These are phyloP conservation scores for Metschnikowia orientalis DNA, from an alignment of 805 yeast genomes.

Conservation along the genomic window DNA sequence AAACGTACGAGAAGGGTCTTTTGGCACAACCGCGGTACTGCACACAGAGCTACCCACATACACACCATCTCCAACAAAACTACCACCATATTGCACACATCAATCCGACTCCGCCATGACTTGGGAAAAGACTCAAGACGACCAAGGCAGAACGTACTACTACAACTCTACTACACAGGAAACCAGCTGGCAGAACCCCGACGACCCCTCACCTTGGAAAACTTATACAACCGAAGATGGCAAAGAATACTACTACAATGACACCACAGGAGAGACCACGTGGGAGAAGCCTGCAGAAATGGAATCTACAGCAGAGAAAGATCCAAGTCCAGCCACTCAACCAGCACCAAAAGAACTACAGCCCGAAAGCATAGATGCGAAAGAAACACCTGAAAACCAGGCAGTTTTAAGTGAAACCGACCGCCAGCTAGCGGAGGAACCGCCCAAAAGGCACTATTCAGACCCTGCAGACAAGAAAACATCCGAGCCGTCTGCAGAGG, in stretches of 20 bases:
- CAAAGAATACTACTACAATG: slow-evolving; percentile 63
- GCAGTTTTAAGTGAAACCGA: slow-evolving; percentile 1
- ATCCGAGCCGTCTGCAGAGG: not conserved
- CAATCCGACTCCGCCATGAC: slow-evolving; percentile 11
- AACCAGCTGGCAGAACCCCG: slow-evolving; percentile 82
- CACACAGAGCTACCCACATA: too few relatives aligned
- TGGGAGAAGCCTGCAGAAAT: slow-evolving; percentile 75
- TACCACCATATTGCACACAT: not conserved
- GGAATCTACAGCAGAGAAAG: slow-evolving; percentile 5
- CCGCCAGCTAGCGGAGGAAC: slow-evolving; percentile 2
- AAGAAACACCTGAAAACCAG: not conserved
- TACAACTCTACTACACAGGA: slow-evolving; percentile 60
- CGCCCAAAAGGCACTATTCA: slow-evolving; percentile 1
- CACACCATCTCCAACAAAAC: too few relatives aligned
- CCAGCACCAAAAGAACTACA: not conserved
- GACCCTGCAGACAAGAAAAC: not conserved
- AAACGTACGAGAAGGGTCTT: too few relatives aligned
- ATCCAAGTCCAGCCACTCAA: not conserved
- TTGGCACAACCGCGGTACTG: too few relatives aligned
- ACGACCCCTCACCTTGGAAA: slow-evolving; percentile 28
- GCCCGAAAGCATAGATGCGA: too few relatives aligned
- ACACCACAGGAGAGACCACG: slow-evolving; percentile 58
- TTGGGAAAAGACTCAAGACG: slow-evolving; percentile 67
- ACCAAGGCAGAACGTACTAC: slow-evolving; percentile 67
- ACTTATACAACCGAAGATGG: slow-evolving; percentile 54